A percentile compares a stretch with the other conserved stretches of the same genome.
phyloP scores from a whole-genome alignment of 306 rosid genomes.

The Senna tora region DNA sequence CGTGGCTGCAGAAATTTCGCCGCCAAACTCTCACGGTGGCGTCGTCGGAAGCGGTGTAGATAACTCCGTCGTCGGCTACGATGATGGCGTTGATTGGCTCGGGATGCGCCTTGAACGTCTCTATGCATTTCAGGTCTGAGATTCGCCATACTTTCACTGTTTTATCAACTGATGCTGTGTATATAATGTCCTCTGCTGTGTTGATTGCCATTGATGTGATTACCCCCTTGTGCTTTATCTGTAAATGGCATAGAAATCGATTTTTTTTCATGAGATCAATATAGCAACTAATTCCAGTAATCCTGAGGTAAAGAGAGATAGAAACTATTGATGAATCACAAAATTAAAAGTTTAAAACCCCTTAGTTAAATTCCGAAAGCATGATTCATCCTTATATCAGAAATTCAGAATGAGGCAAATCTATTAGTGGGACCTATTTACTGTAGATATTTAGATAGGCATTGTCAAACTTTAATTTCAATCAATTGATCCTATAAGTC shows the following conservation, averaged over 20 bases:
- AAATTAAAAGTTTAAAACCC: too few species aligned
- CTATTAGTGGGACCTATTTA: too few species aligned
- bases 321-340: neutral
- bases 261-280: neutral
- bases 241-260: slow-evolving; percentile 13
- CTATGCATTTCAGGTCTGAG: slow-evolving; percentile 85
- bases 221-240: slow-evolving; percentile 80
- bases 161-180: slow-evolving; percentile 84
- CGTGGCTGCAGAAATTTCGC: slow-evolving; percentile 64
- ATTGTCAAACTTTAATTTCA: too few species aligned
- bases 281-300: neutral
- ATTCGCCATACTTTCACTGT: slow-evolving; percentile 86
- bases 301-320: neutral
- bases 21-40: slow-evolving; percentile 88
- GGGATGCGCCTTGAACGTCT: slow-evolving; percentile 79
- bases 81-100: slow-evolving; percentile 69
- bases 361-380: too few species aligned
- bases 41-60: slow-evolving; percentile 86
- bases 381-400: too few species aligned
- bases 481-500: too few species aligned
- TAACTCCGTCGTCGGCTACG: slow-evolving; percentile 69
- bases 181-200: slow-evolving; percentile 70
- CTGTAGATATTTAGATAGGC: too few species aligned
- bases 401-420: too few species aligned
- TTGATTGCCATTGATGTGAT: slow-evolving; percentile 84